Conservation (phyloP, 225 moss, liverwort and hornwort genomes). For the Sphagnum contortum region DNA sequence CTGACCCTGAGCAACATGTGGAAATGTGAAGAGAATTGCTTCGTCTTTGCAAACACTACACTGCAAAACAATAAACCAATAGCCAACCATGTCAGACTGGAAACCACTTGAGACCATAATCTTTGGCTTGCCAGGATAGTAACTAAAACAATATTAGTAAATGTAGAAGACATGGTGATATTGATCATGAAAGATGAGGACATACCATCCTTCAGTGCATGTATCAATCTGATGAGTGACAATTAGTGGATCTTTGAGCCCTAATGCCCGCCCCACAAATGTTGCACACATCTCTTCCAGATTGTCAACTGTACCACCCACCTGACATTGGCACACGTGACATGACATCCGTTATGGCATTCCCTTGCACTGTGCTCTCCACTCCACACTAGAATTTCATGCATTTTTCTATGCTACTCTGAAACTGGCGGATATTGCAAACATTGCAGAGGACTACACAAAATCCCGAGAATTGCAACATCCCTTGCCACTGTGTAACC, state of each 20-base stretch:
- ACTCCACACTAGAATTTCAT: neutral
- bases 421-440: neutral
- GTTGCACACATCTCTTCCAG: slow-evolving; percentile 88
- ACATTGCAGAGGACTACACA: neutral
- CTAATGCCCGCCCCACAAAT: slow-evolving; percentile 66
- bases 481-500: no score
- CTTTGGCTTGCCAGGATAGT: no score
- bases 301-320: slow-evolving; percentile 98
- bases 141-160: no score
- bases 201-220: slow-evolving; percentile 97
- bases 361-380: no score
- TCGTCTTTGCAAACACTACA: slow-evolving; percentile 81
- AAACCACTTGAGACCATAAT: no score
- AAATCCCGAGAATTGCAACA: no score
- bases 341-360: no score
- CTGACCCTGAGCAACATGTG: slow-evolving; percentile 76
- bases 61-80: slow-evolving; percentile 33
- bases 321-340: slow-evolving; percentile 25
- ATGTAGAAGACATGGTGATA: no score
- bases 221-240: slow-evolving; percentile 96
- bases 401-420: neutral
- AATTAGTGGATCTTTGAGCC: slow-evolving; percentile 52
- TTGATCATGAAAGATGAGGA: neutral
- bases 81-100: neutral
- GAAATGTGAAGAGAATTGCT: slow-evolving; percentile 77